Evolutionary conservation across 2,329 filamentous ascomycete species (phyloP).

Genomic region (Simplicillium sp.): DNA sequence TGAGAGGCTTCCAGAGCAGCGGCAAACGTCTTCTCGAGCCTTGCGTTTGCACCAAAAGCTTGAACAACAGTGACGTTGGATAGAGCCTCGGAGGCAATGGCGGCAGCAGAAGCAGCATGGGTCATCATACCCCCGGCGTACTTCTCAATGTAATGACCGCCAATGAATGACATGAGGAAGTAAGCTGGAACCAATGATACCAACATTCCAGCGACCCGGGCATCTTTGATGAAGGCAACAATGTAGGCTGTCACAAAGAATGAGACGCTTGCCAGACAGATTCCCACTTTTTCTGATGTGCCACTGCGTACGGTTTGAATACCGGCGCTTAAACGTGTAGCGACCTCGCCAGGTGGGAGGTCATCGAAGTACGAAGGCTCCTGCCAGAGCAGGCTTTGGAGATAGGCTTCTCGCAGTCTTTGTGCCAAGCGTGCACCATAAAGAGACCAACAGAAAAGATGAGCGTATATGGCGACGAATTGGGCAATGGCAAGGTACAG

Average conservation of each 20-base stretch:
- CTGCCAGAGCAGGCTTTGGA: slow-evolving; percentile 43
- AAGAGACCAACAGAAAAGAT: slow-evolving; percentile 50
- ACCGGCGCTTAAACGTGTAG: slow-evolving; percentile 46
- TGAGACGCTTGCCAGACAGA: slow-evolving; percentile 43
- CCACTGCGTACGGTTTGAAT: slow-evolving; percentile 51
- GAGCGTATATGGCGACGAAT: slow-evolving; percentile 47
- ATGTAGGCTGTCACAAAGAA: slow-evolving; percentile 55
- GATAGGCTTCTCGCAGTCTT: slow-evolving; percentile 44
- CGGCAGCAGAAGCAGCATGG: slow-evolving; percentile 37
- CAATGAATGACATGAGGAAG: slow-evolving; percentile 41
- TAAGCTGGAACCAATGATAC: slow-evolving; percentile 46
- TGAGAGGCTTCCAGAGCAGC: slow-evolving; percentile 34
- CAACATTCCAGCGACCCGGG: slow-evolving; percentile 46
- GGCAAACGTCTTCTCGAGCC: slow-evolving; percentile 38
- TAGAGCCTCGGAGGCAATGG: slow-evolving; percentile 45
- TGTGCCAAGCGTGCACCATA: slow-evolving; percentile 47
- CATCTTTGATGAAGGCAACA: slow-evolving; percentile 50
- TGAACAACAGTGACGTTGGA: slow-evolving; percentile 44
- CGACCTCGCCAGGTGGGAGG: slow-evolving; percentile 45
- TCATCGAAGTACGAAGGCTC: slow-evolving; percentile 49
- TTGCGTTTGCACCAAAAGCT: slow-evolving; percentile 41
- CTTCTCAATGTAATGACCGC: slow-evolving; percentile 38
- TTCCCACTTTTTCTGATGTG: slow-evolving; percentile 54
- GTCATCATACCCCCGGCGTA: slow-evolving; percentile 33
- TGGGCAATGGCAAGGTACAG: slow-evolving; percentile 51